Evolutionary conservation across 1,284 basidiomycete genomes (phyloP).

Genomic region (Ustilago sp.): DNA sequence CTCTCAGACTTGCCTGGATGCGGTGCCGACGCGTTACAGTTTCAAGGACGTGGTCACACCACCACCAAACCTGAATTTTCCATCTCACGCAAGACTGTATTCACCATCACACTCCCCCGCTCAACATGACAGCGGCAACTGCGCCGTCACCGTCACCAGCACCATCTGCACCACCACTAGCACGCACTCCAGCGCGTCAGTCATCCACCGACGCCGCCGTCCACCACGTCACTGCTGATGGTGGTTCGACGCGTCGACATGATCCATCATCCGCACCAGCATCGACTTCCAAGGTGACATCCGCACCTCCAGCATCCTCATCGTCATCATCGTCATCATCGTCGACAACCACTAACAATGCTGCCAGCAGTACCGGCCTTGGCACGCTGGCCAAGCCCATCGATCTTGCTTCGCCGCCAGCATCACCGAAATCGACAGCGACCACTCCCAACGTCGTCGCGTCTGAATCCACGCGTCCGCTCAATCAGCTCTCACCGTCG

Average conservation of each 20-base stretch:
- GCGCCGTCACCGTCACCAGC: conserved; percentile 52
- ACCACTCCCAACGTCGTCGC: conserved; percentile 21
- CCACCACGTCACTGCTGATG: conserved; percentile 23
- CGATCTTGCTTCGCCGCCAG: conserved; percentile 48
- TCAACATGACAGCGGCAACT: conserved; percentile 48
- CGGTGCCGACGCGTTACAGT: conserved; percentile 53
- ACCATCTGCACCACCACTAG: conserved; percentile 34
- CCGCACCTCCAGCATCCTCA: neutral
- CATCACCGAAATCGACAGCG: conserved; percentile 21
- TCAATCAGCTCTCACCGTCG: conserved; percentile 19
- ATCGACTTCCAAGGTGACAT: conserved; percentile 33
- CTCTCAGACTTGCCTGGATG: neutral
- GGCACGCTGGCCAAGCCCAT: conserved; percentile 45
- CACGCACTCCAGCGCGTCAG: conserved; percentile 34
- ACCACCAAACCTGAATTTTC: conserved; percentile 32
- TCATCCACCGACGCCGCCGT: conserved; percentile 14
- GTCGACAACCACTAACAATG: neutral
- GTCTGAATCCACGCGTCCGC: conserved; percentile 33
- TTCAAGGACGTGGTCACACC: conserved; percentile 48
- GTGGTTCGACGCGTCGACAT: conserved; percentile 45
- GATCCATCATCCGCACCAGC: conserved; percentile 39
- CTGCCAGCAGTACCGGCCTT: conserved; percentile 16
- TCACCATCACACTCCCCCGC: conserved; percentile 26
- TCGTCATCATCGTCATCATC: too few species aligned
- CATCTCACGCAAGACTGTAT: conserved; percentile 27